Evolutionary conservation across 208 protist genomes (phyloP).

Genomic region (Novymonas esmeraldas): DNA sequence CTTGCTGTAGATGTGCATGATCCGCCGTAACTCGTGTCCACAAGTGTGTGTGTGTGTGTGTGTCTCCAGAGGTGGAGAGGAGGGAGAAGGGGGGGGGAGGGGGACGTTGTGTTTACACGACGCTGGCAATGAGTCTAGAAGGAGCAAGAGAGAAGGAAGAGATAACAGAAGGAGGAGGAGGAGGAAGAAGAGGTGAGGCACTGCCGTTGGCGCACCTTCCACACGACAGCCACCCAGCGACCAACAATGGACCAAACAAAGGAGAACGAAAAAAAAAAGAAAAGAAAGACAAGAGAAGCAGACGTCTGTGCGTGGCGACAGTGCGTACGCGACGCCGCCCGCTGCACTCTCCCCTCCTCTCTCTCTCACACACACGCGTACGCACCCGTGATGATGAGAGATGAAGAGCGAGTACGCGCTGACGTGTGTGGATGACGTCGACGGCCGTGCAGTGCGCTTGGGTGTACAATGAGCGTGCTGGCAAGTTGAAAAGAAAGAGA

Average conservation of each 20-base stretch:
- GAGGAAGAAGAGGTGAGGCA: neutral
- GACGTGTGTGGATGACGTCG: too few relatives aligned
- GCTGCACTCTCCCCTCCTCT: neutral
- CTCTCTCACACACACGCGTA: neutral
- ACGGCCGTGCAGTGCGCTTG: too few relatives aligned
- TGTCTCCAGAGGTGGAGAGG: neutral
- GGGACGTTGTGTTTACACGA: neutral
- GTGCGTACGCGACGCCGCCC: too few relatives aligned
- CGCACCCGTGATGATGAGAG: too few relatives aligned
- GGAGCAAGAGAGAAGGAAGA: neutral
- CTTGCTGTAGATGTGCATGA: slow-evolving; percentile 89
- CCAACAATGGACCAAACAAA: neutral
- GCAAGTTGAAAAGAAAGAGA: too few relatives aligned
- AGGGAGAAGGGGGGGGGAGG: neutral
- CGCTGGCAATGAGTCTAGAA: too few relatives aligned
- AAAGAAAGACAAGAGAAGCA: neutral
- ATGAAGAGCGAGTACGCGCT: too few relatives aligned
- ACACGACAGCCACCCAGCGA: neutral
- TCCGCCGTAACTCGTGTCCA: neutral
- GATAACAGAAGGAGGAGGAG: neutral
- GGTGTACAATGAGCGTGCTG: too few relatives aligned
- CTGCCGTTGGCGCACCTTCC: neutral
- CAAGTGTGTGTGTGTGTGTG: neutral
- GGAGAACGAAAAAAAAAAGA: neutral
- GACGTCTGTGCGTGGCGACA: too few relatives aligned